Percentiles rank a stretch among this genome's conserved stretches.
Evolutionary conservation across 2,329 filamentous ascomycete genomes (phyloP).

Genomic region (Curvularia verruculosa): DNA sequence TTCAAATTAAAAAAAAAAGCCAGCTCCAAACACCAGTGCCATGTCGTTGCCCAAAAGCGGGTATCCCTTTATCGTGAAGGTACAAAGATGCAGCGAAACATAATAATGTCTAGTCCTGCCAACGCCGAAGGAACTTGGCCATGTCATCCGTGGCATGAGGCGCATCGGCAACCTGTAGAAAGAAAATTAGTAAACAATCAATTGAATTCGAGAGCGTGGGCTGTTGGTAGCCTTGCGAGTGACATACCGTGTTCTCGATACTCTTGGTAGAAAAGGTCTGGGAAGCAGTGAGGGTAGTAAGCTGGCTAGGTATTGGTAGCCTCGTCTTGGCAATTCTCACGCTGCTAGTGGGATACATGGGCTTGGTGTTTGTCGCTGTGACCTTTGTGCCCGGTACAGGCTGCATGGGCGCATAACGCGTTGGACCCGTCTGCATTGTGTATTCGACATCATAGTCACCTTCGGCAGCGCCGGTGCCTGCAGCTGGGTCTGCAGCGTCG

Average conservation of each 20-base stretch:
- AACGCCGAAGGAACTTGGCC: slow-evolving; percentile 63
- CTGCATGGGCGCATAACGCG: slow-evolving; percentile 67
- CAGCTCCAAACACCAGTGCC: slow-evolving; percentile 17
- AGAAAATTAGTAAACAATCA: too few species aligned
- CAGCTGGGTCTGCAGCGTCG: slow-evolving; percentile 29
- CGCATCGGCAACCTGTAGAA: slow-evolving; percentile 65
- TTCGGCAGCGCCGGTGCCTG: slow-evolving; percentile 32
- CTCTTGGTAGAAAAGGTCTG: slow-evolving; percentile 59
- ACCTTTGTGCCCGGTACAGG: slow-evolving; percentile 65
- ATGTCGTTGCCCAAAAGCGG: slow-evolving; percentile 3
- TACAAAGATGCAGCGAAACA: neutral
- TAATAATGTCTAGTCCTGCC: slow-evolving; percentile 59
- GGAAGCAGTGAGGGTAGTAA: slow-evolving; percentile 59
- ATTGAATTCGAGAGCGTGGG: neutral
- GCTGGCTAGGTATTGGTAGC: slow-evolving; percentile 53
- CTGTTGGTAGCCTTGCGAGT: neutral
- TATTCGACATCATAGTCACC: slow-evolving; percentile 56
- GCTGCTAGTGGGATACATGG: slow-evolving; percentile 62
- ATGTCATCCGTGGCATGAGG: slow-evolving; percentile 59
- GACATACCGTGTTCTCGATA: slow-evolving; percentile 65
- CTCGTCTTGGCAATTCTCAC: slow-evolving; percentile 60
- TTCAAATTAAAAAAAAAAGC: slow-evolving; percentile 1
- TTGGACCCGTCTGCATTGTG: slow-evolving; percentile 61
- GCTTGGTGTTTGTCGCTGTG: slow-evolving; percentile 57
- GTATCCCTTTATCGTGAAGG: neutral